Base-by-base conservation (phyloP, 2,329 filamentous ascomycete genomes). In the Pseudocercospora eumusae region DNA sequence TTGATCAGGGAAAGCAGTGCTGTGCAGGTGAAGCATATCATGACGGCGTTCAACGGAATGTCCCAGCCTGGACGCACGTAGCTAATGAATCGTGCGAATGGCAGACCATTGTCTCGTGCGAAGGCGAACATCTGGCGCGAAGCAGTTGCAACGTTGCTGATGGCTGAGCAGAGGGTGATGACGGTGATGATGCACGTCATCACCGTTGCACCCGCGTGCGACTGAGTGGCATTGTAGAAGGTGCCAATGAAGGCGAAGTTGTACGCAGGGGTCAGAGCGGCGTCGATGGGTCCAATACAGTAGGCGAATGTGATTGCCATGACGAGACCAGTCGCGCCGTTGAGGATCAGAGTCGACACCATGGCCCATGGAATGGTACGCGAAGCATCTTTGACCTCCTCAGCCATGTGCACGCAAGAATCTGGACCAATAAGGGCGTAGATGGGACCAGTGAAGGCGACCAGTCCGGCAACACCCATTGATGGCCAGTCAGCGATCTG, bases 61-160 rank as follows among this genome's bases (percentile, higher is more conserved):
- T 68, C 65, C 66, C 62, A 66, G 18, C 59, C 62, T 2, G 67
- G 67, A 15, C 64, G 66, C 11, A 71, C 68, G n/a, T 63, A 60
- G 55, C 65, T 63, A 36, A 69, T 57, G 56, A 67, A 60, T n/a
- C 31, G 27, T 15, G 67, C 66, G 31, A 78, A 79, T 0, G 78
- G 78, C 0, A 80, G 70, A 1, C 79, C 79, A 3, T 72, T 67
- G 59, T 81, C 79, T 23, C 78, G 74, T 13, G 78, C 77, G 64
- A 80, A 80, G 0, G 77, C 76, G 58, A 72, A 81, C 4, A 75
- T 70, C 70, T 79, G 77, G 7, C 77, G 75, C 8, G 77, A 78
- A 1, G 76, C 76, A 2, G 78, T 74, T 33, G 78, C 77, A 10
- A 77, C 64, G 18, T 74, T 67, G 10, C 73, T 75, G 13, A 78